Conservation (phyloP, 495 filamentous ascomycete species). For the Bombardia bombarda region DNA sequence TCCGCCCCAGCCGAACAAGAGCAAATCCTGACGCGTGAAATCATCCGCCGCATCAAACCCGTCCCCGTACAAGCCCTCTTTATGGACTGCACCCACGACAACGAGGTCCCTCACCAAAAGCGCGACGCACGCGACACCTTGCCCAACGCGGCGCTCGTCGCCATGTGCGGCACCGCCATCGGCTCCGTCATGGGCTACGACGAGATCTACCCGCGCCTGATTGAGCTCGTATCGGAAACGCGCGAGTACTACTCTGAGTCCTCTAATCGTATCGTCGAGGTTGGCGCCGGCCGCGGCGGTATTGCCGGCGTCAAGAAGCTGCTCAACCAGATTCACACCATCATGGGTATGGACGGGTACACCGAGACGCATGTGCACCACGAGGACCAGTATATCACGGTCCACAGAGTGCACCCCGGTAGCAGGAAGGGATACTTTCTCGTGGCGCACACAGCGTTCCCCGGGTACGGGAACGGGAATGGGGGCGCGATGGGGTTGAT, state of each 20-base stretch:
- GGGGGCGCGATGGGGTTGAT: slow-evolving; percentile 69
- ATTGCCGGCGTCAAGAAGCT: slow-evolving; percentile 86
- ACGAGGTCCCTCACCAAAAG: slow-evolving; percentile 93
- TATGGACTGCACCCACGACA: slow-evolving; percentile 99
- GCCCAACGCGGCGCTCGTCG: slow-evolving; percentile 89
- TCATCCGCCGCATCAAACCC: slow-evolving; percentile 65
- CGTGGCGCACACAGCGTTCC: slow-evolving; percentile 90
- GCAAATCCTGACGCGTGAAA: slow-evolving; percentile 34
- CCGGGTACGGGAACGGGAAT: slow-evolving; percentile 74
- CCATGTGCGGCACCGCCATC: slow-evolving; percentile 88
- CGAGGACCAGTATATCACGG: slow-evolving; percentile 89
- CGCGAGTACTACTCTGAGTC: slow-evolving; percentile 69
- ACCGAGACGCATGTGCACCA: slow-evolving; percentile 96
- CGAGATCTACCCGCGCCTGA: slow-evolving; percentile 85
- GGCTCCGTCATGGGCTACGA: slow-evolving; percentile 99
- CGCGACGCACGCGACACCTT: slow-evolving; percentile 89
- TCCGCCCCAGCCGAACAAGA: too few relatives aligned
- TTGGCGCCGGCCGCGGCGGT: slow-evolving; percentile 61
- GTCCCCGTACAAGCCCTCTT: slow-evolving; percentile 88
- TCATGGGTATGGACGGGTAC: slow-evolving; percentile 91
- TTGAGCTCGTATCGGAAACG: slow-evolving; percentile 85
- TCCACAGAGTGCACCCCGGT: slow-evolving; percentile 87
- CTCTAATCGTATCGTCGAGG: slow-evolving; percentile 50
- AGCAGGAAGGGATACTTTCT: slow-evolving; percentile 89
- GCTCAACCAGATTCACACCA: slow-evolving; percentile 82